A percentile compares a stretch with the other conserved stretches of the same genome.
phyloP scores from a whole-genome alignment of 1,139 yeast species.

The Blastobotrys serpentis region DNA sequence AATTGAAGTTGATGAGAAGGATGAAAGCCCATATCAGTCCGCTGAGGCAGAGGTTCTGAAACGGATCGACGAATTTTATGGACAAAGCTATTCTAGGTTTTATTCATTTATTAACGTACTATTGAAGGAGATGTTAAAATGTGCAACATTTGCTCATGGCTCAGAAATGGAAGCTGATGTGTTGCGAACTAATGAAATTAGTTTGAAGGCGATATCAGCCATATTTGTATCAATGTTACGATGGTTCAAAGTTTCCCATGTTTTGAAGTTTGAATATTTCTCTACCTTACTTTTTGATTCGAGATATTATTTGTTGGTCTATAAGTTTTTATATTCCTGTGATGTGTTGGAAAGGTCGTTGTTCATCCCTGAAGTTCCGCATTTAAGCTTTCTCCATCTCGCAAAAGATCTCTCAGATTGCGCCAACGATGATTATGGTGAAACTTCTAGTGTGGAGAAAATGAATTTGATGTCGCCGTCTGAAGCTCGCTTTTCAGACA shows the following conservation, averaged over 20 bases:
- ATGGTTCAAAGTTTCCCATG: slow-evolving; percentile 81
- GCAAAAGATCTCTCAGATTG: slow-evolving; percentile 38
- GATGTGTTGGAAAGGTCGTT: slow-evolving; percentile 37
- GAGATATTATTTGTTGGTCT: slow-evolving; percentile 52
- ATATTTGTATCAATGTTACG: slow-evolving; percentile 53
- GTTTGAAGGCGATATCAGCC: slow-evolving; percentile 61
- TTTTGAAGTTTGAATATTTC: slow-evolving; percentile 75
- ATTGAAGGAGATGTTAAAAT: slow-evolving; percentile 59
- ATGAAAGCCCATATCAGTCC: slow-evolving; percentile 13
- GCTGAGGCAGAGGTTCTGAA: slow-evolving; percentile 47
- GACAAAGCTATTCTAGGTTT: slow-evolving; percentile 51
- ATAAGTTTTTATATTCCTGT: slow-evolving; percentile 41
- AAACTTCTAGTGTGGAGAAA: slow-evolving; percentile 3
- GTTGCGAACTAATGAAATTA: slow-evolving; percentile 58
- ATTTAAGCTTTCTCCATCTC: slow-evolving; percentile 47
- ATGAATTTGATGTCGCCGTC: slow-evolving; percentile 7
- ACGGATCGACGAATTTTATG: slow-evolving; percentile 63
- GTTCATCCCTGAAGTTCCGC: slow-evolving; percentile 40
- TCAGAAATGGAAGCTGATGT: slow-evolving; percentile 34
- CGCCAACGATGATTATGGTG: slow-evolving; percentile 20
- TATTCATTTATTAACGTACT: slow-evolving; percentile 64
- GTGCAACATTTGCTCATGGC: slow-evolving; percentile 24
- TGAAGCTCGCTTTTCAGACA: slow-evolving; percentile 14
- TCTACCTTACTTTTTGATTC: slow-evolving; percentile 73
- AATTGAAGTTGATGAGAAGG: neutral